phyloP scores from a whole-genome alignment of 768 basidiomycete genomes.

The Leccinum uliginosum region DNA sequence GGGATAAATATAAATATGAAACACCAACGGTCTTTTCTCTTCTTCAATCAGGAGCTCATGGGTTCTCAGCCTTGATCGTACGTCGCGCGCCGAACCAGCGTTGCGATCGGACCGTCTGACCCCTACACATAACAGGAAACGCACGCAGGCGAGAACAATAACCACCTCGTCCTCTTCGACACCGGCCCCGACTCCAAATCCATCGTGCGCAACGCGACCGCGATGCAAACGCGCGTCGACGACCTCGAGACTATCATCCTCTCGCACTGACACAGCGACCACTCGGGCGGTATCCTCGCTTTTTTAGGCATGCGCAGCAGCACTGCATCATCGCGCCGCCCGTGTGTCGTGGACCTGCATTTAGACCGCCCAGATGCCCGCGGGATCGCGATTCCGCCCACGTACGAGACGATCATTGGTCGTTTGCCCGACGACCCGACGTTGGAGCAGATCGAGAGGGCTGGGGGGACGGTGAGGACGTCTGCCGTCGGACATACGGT shows the following conservation, averaged over 20 bases:
- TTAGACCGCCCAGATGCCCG: constrained; percentile 70
- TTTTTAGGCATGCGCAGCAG: constrained; percentile 51
- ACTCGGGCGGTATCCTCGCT: constrained; percentile 68
- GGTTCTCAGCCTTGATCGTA: constrained; percentile 76
- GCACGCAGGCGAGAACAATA: constrained; percentile 38
- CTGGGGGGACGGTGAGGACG: constrained; percentile 53
- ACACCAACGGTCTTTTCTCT: no score
- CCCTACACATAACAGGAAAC: constrained; percentile 45
- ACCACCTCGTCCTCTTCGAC: constrained; percentile 70
- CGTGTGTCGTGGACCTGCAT: constrained; percentile 67
- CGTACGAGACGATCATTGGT: constrained; percentile 51
- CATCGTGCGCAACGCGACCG: constrained; percentile 63
- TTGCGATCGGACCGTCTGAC: neutral
- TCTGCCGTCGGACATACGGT: constrained; percentile 61
- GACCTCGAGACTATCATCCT: constrained; percentile 59
- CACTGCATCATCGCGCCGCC: no score
- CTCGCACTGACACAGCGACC: constrained; percentile 81
- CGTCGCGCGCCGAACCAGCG: constrained; percentile 10
- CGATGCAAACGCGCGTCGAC: constrained; percentile 52
- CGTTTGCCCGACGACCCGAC: constrained; percentile 67
- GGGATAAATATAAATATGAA: neutral
- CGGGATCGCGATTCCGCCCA: constrained; percentile 67
- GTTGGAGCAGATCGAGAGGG: constrained; percentile 55
- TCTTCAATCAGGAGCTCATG: constrained; percentile 61
- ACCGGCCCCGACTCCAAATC: constrained; percentile 76